phyloP scores from a whole-genome alignment of 2,329 filamentous ascomycete genomes.

The Teratosphaeria nubilosa region DNA sequence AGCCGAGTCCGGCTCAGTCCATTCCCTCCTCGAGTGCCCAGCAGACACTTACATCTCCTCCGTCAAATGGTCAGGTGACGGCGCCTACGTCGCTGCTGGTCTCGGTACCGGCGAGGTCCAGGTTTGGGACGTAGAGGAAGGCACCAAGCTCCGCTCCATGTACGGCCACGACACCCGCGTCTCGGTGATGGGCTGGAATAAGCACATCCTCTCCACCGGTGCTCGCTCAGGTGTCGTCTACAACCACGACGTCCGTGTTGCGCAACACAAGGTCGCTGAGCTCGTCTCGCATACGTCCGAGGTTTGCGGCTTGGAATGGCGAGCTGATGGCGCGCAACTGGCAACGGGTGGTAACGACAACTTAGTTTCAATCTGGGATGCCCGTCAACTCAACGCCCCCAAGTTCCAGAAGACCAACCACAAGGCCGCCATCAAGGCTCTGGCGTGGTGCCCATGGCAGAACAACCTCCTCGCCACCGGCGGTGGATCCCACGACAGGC shows the following conservation, averaged over 20 bases:
- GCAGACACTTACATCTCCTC: slow-evolving; percentile 94
- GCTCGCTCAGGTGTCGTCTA: slow-evolving; percentile 89
- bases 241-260: slow-evolving; percentile 97
- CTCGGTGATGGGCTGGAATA: slow-evolving; percentile 98
- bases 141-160: slow-evolving; percentile 95
- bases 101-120: slow-evolving; percentile 93
- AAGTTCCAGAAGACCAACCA: slow-evolving; percentile 99
- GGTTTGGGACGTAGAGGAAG: slow-evolving; percentile 97
- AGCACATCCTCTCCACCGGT: slow-evolving; percentile 91
- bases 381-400: slow-evolving; percentile 79
- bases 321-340: slow-evolving; percentile 89
- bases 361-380: slow-evolving; percentile 98
- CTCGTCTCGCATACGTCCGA: slow-evolving; percentile 95
- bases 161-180: slow-evolving; percentile 93
- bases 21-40: slow-evolving; percentile 75
- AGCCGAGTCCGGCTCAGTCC: slow-evolving; percentile 82
- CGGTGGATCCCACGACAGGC: slow-evolving; percentile 88
- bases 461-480: slow-evolving; percentile 93
- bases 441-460: slow-evolving; percentile 99
- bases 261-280: slow-evolving; percentile 95
- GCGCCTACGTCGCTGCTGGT: slow-evolving; percentile 90
- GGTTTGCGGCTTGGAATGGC: slow-evolving; percentile 96
- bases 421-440: slow-evolving; percentile 94
- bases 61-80: slow-evolving; percentile 97
- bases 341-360: slow-evolving; percentile 98